phyloP scores from a whole-genome alignment of 179 eudicot species.

The Spergularia azorica region DNA sequence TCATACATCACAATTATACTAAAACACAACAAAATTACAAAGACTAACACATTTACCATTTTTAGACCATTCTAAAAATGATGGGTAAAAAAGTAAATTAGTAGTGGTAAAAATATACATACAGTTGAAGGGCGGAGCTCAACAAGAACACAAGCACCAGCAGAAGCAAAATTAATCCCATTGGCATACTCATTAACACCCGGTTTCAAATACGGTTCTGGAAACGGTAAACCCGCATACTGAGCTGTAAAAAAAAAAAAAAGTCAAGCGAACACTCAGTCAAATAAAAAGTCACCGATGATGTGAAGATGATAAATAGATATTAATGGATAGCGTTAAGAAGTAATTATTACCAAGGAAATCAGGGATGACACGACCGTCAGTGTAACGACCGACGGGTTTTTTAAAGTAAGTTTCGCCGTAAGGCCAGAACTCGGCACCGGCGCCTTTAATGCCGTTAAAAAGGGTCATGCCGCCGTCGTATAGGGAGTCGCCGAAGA shows the following conservation, averaged over 20 bases:
- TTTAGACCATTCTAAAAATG: neutral
- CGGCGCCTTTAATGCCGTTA: slow-evolving; percentile 36
- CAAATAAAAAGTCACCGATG: too few relatives aligned
- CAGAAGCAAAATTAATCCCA: slow-evolving; percentile 53
- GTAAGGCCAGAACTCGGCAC: slow-evolving; percentile 42
- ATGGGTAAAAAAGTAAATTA: neutral
- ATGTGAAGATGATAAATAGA: too few relatives aligned
- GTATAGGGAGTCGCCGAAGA: slow-evolving; percentile 54
- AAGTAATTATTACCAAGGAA: slow-evolving; percentile 29
- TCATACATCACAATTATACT: too few relatives aligned
- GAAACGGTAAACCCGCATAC: slow-evolving; percentile 35
- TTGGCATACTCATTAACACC: slow-evolving; percentile 34
- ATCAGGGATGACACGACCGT: slow-evolving; percentile 52
- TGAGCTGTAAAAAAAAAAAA: slow-evolving; percentile 24
- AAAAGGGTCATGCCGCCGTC: slow-evolving; percentile 47
- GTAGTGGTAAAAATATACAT: neutral
- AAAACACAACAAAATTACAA: too few relatives aligned
- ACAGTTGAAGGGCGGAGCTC: slow-evolving; percentile 43
- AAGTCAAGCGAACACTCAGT: neutral
- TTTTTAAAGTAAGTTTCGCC: slow-evolving; percentile 47
- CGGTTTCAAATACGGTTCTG: slow-evolving; percentile 39
- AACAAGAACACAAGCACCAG: slow-evolving; percentile 52
- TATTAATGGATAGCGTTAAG: neutral
- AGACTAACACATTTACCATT: too few relatives aligned
- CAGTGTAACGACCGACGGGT: slow-evolving; percentile 43